These are phyloP conservation scores for Mycena vitilis DNA, from an alignment of 768 basidiomycete genomes.

Conservation along the genomic window DNA sequence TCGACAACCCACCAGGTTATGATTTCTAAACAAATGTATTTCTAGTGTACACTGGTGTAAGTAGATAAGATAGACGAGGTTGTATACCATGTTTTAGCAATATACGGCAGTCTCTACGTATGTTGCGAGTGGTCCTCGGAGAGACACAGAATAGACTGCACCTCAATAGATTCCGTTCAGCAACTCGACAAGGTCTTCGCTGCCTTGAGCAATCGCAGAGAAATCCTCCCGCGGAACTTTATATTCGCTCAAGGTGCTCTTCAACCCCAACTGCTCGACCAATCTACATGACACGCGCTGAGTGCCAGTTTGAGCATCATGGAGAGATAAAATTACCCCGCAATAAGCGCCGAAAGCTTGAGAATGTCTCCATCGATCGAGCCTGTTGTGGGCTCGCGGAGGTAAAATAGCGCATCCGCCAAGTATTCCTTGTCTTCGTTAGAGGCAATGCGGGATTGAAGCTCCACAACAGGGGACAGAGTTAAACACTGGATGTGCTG, in stretches of 20 bases:
- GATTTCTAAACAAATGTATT: conserved; percentile 45
- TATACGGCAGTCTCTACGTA: no score
- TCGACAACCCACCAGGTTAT: conserved; percentile 66
- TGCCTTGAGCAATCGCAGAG: conserved; percentile 62
- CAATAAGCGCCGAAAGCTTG: conserved; percentile 65
- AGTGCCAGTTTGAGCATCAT: not conserved
- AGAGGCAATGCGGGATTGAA: conserved; percentile 69
- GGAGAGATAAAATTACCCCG: conserved; percentile 54
- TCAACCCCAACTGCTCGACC: conserved; percentile 67
- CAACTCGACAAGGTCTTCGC: conserved; percentile 58
- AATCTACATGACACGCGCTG: conserved; percentile 53
- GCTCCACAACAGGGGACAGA: conserved; percentile 68
- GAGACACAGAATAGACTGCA: no score
- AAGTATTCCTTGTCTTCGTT: conserved; percentile 73
- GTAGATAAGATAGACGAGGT: conserved; percentile 7
- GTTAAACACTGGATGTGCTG: conserved; percentile 69
- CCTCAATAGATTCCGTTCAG: conserved; percentile 58
- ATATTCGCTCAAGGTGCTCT: conserved; percentile 68
- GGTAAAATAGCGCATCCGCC: conserved; percentile 66
- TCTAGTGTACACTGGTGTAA: conserved; percentile 19
- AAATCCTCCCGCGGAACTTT: conserved; percentile 71
- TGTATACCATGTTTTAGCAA: no score
- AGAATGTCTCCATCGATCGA: conserved; percentile 70
- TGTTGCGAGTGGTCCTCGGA: no score
- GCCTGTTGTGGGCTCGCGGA: conserved; percentile 69